These are phyloP conservation scores for Paramyrothecium sp. DNA, from an alignment of 2,329 filamentous ascomycete species.

Conservation along the genomic window DNA sequence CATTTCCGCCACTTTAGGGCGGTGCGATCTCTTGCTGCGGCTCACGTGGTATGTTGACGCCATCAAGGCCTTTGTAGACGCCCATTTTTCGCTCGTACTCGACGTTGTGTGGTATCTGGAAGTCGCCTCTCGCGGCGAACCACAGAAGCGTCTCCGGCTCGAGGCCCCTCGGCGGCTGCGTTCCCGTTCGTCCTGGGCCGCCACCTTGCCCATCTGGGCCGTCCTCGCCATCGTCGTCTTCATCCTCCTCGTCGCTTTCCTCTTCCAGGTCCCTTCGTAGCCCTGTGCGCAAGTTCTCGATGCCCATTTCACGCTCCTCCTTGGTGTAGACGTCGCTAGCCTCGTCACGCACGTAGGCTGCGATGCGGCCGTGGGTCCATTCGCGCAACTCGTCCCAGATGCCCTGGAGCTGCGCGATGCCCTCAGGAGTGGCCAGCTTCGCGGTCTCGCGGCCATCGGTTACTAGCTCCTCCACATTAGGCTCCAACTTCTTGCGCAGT, in stretches of 20 bases:
- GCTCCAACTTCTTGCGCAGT: conserved; percentile 81
- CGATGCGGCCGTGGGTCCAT: conserved; percentile 40
- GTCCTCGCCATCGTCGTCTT: conserved; percentile 56
- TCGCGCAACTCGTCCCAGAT: conserved; percentile 53
- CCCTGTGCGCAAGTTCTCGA: conserved; percentile 71
- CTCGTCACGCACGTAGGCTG: conserved; percentile 40
- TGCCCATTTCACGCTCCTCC: conserved; percentile 64
- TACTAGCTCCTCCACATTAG: conserved; percentile 72
- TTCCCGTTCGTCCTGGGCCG: conserved; percentile 1
- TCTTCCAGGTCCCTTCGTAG: conserved; percentile 55
- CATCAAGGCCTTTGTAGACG: conserved; percentile 29
- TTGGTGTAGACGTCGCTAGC: conserved; percentile 66
- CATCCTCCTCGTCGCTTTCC: conserved; percentile 54
- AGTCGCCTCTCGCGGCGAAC: conserved; percentile 43
- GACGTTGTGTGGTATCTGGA: conserved; percentile 42
- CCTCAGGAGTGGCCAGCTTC: conserved; percentile 40
- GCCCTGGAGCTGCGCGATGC: conserved; percentile 42
- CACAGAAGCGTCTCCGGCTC: conserved; percentile 48
- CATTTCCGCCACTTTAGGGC: conserved; percentile 7
- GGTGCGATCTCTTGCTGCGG: conserved; percentile 10
- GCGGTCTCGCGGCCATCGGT: conserved; percentile 57
- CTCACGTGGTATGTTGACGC: conserved; percentile 30
- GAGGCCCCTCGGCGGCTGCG: conserved; percentile 28
- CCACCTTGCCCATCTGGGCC: conserved; percentile 8
- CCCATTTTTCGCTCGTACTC: conserved; percentile 37